Conservation (phyloP, 2,329 filamentous ascomycete genomes). For the Alternaria incomplexa region DNA sequence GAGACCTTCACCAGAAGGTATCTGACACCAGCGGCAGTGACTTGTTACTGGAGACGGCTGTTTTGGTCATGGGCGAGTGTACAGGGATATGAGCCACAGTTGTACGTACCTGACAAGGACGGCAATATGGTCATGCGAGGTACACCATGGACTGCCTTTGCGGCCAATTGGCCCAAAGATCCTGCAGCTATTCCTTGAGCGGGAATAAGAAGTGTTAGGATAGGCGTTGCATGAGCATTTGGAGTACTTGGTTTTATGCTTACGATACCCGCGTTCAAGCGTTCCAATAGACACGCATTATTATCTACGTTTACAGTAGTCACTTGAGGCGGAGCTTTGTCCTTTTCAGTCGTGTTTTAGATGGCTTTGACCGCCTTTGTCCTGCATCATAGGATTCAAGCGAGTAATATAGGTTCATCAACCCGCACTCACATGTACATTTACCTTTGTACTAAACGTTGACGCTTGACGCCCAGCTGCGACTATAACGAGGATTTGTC, state of each 20-base stretch:
- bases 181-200: slow-evolving; percentile 37
- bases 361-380: not conserved
- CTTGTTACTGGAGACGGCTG: slow-evolving; percentile 43
- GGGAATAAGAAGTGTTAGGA: not conserved
- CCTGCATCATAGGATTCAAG: not conserved
- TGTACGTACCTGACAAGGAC: slow-evolving; percentile 32
- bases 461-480: not conserved
- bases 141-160: slow-evolving; percentile 44
- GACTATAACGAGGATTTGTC: not conserved
- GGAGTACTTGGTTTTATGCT: slow-evolving; percentile 15
- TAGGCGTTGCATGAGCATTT: slow-evolving; percentile 18
- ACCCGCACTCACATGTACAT: not conserved
- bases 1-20: slow-evolving; percentile 41
- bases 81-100: slow-evolving; percentile 37
- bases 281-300: slow-evolving; percentile 7
- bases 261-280: slow-evolving; percentile 26
- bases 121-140: slow-evolving; percentile 38
- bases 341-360: not conserved
- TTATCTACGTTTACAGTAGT: not conserved
- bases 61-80: slow-evolving; percentile 40
- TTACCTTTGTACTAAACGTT: not conserved
- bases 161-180: slow-evolving; percentile 42
- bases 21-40: slow-evolving; percentile 42
- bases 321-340: not conserved
- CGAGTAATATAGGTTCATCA: not conserved